These are phyloP conservation scores for Aspergillus thermomutatus DNA, from an alignment of 2,329 filamentous ascomycete genomes.

Conservation along the genomic window DNA sequence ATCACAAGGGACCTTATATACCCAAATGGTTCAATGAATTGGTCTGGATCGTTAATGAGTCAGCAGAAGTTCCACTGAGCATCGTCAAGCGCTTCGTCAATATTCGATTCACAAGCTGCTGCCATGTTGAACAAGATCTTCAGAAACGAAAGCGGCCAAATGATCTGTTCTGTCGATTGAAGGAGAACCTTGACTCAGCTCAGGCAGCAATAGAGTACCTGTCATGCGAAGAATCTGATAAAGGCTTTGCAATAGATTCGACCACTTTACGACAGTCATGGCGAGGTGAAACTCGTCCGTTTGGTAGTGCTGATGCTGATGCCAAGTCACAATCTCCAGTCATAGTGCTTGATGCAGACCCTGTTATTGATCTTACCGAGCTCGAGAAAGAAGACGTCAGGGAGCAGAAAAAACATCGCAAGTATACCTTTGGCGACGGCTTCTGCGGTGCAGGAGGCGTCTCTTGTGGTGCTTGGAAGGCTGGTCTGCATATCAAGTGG, in stretches of 20 bases:
- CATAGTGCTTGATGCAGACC: constrained; percentile 12
- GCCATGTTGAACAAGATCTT: constrained; percentile 23
- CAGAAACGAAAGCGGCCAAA: constrained; percentile 22
- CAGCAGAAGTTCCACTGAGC: constrained; percentile 39
- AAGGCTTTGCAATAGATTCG: constrained; percentile 9
- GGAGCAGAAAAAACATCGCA: constrained; percentile 25
- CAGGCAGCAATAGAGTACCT: constrained; percentile 31
- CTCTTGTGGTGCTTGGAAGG: constrained; percentile 59
- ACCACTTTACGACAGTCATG: constrained; percentile 27
- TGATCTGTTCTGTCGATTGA: constrained; percentile 33
- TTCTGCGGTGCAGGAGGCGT: constrained; percentile 73
- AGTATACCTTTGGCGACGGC: constrained; percentile 66
- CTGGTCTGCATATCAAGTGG: constrained; percentile 58
- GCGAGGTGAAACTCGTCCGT: constrained; percentile 30
- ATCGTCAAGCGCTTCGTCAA: constrained; percentile 41
- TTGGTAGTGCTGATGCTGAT: constrained; percentile 21
- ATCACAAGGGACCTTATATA: constrained; percentile 31
- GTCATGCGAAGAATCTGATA: constrained; percentile 27
- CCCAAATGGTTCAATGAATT: constrained; percentile 45
- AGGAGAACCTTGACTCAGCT: constrained; percentile 20
- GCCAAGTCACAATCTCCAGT: background rate
- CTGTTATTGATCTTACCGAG: constrained; percentile 20
- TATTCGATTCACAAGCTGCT: constrained; percentile 55
- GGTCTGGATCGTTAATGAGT: constrained; percentile 39
- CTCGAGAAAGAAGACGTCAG: constrained; percentile 22